Conservation (phyloP, 495 filamentous ascomycete species). For the Penicillium taxi region DNA sequence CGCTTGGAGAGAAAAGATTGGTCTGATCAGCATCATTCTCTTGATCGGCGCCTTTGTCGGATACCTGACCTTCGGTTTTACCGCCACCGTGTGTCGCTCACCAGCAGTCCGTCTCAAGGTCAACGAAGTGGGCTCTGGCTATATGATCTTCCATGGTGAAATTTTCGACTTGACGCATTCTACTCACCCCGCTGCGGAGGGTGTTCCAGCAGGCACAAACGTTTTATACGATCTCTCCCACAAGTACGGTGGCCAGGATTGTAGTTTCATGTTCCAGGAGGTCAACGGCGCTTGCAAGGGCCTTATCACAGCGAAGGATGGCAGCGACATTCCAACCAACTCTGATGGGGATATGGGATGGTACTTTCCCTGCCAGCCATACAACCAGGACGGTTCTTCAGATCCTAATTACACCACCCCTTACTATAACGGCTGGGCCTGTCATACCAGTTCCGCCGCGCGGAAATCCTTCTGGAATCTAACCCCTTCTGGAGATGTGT, state of each 20-base stretch:
- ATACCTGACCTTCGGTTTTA: conserved; percentile 96
- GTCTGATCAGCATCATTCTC: conserved; percentile 86
- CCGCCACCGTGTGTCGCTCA: conserved; percentile 69
- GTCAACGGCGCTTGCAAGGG: conserved; percentile 97
- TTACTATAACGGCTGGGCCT: conserved; percentile 78
- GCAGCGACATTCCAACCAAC: conserved; percentile 75
- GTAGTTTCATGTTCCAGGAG: conserved; percentile 96
- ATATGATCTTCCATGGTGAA: conserved; percentile 91
- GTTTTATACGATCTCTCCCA: conserved; percentile 77
- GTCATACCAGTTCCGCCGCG: conserved; percentile 65
- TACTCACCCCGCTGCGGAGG: conserved; percentile 64
- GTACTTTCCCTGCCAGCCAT: conserved; percentile 92
- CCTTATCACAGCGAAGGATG: conserved; percentile 62
- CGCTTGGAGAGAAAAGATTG: conserved; percentile 99
- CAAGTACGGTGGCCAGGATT: conserved; percentile 79
- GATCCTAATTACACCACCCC: conserved; percentile 63
- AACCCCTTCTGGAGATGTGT: conserved; percentile 61
- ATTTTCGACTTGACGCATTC: conserved; percentile 77
- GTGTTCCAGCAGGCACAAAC: conserved; percentile 62
- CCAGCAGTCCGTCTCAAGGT: conserved; percentile 62
- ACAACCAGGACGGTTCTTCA: conserved; percentile 88
- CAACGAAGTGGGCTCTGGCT: conserved; percentile 71
- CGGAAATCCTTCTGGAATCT: conserved; percentile 69
- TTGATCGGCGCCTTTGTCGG: conserved; percentile 84
- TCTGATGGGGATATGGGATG: conserved; percentile 69